Evolutionary conservation across 306 rosid genomes (phyloP), one percentile per base, ranked within the genome.

Genomic region (Oemleria cerasiformis): DNA sequence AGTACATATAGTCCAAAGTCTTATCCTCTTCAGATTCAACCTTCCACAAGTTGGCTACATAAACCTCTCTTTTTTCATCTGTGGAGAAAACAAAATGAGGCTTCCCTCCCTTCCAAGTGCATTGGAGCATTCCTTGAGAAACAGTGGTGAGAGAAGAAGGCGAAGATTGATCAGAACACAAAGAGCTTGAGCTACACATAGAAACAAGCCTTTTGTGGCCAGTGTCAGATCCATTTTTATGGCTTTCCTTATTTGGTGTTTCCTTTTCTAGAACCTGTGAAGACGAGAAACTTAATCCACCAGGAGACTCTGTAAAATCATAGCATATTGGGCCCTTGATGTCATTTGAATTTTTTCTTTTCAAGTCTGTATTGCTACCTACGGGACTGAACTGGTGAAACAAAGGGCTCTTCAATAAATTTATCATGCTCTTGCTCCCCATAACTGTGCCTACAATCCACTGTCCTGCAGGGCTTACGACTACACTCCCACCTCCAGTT

Each of bases 81-180:
- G 82, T 86, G 5, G 96, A 86, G 83, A 91, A 90, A 49, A 89
- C 84, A 81, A 91, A 92, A 68, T 67, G 92, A 78, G 96, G 99
- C 78, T 75, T 64, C 65, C 97, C 97, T 34, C 75, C 85, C 81
- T 80, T 90, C 99, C 97, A 95, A 0, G 86, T 84, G 63, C 92
- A 95, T 71, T 95, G 97, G 60, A 95, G 92, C 99, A 95, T 95
- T 74, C 96, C 97, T 73, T 82, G 97, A 68, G 84, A 82, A 59
- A 80, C 50, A 42, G 75, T 19, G 8, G 90, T 68, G 5, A 90
- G 75, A 57, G 80, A 70, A 1, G 77, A 82, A 55, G 73, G 55
- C 43, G 83, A 82, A 72, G 92, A 79, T 76, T 73, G 80, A 75
- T 88, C 90, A 8, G 87, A 87, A 80, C 76, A 65, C 51, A 69